Conservation (phyloP, 2,329 filamentous ascomycete genomes). For the Domatiomyces catenatus region DNA sequence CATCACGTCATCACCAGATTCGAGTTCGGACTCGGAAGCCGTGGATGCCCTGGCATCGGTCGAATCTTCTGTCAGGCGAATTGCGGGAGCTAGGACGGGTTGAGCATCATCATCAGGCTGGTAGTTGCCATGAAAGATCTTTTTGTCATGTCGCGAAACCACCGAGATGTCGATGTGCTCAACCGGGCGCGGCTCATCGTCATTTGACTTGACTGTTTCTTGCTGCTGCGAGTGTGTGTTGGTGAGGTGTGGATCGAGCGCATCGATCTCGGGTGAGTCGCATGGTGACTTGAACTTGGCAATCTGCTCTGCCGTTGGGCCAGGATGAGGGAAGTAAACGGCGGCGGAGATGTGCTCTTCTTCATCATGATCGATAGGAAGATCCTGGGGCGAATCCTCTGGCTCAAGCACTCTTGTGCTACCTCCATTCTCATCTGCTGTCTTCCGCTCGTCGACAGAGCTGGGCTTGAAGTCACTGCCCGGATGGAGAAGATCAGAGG, state of each 20-base stretch:
- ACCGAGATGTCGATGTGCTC: conserved; percentile 47
- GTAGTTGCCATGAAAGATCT: conserved; percentile 44
- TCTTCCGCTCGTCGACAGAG: background rate
- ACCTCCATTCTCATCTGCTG: background rate
- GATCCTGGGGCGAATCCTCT: background rate
- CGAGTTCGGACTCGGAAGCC: conserved; percentile 30
- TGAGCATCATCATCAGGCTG: conserved; percentile 10
- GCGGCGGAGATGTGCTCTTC: conserved; percentile 50
- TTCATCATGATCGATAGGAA: conserved; percentile 30
- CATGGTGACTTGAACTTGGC: conserved; percentile 13
- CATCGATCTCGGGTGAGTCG: conserved; percentile 3
- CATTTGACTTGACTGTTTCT: background rate
- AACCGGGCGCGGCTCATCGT: conserved; percentile 3
- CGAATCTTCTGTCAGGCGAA: conserved; percentile 10
- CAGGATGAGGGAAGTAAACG: conserved; percentile 48
- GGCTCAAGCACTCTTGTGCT: background rate
- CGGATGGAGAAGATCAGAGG: background rate
- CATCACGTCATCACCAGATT: conserved; percentile 28
- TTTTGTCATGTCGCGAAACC: conserved; percentile 44
- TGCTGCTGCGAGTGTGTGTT: background rate
- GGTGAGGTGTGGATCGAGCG: background rate
- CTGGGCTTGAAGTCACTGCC: background rate
- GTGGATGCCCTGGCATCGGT: conserved; percentile 13
- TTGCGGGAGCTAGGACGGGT: conserved; percentile 5
- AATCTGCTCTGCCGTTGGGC: conserved; percentile 29